Percentiles rank a stretch among this genome's conserved stretches.
Evolutionary conservation across 371 early-diverging fungal genomes (phyloP).

Genomic region (Syncephalis plumigaleata): DNA sequence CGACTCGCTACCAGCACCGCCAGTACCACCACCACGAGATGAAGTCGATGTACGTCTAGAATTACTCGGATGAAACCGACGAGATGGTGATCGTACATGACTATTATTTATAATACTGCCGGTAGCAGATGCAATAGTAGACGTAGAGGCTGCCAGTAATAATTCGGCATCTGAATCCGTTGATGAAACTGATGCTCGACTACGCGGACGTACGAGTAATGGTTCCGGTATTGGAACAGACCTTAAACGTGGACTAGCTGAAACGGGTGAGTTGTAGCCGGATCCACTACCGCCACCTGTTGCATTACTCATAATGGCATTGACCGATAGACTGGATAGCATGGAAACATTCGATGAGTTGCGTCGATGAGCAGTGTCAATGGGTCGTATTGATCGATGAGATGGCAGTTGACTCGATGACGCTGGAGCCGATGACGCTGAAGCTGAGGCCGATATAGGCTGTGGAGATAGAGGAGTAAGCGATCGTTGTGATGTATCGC

Average conservation of each 20-base stretch:
- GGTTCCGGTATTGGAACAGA: slow-evolving; percentile 19
- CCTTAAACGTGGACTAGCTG: slow-evolving; percentile 11
- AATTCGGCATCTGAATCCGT: slow-evolving; percentile 15
- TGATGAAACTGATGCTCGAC: slow-evolving; percentile 17
- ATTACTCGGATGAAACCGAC: neutral
- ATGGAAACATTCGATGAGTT: neutral
- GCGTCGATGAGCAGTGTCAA: too few relatives aligned
- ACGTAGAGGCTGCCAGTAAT: slow-evolving; percentile 7
- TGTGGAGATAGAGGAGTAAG: too few relatives aligned
- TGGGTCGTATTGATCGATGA: neutral
- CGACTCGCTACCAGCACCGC: slow-evolving; percentile 10
- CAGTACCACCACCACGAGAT: slow-evolving; percentile 9
- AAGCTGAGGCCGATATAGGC: too few relatives aligned
- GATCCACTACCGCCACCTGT: too few relatives aligned
- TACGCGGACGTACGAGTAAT: slow-evolving; percentile 14
- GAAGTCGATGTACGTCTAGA: slow-evolving; percentile 6
- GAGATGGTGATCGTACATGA: slow-evolving; percentile 3
- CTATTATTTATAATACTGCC: neutral
- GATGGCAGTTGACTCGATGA: neutral
- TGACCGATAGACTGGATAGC: neutral
- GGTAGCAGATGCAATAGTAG: slow-evolving; percentile 2
- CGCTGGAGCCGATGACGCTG: neutral
- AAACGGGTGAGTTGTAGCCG: neutral
- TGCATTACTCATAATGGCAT: neutral
- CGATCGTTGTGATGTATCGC: slow-evolving; percentile 8